Evolutionary conservation across 768 basidiomycete genomes (phyloP), one percentile per base, ranked within the genome.

Genomic region (Gloeopeniophorella convolvens): DNA sequence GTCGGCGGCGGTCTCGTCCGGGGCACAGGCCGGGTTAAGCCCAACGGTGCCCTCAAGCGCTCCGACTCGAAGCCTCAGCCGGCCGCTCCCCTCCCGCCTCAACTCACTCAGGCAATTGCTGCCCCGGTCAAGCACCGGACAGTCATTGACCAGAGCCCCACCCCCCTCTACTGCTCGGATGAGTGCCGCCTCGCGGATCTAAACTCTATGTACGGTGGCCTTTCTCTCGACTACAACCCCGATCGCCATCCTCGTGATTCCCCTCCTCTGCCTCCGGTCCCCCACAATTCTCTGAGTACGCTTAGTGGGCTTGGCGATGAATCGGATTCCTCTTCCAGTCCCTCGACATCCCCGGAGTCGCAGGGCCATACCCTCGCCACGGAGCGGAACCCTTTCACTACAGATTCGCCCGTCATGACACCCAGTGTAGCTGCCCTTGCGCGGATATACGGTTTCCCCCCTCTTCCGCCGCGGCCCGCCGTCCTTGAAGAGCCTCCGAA

Each of bases 131-230:
- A 78, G 62, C 72, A 76, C 35, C 80, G 80, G 39, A 79, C 80
- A 10, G 72, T 88, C 68, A 89, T 89, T 68, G 85, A 88, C 69
- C 85, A 85, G 64, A 73, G 73, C 1, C 87, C 85, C n/a, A 80
- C 78, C 1, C 87, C 87, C 16, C 75, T 90, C 51, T 90, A 91
- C 69, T 91, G 88, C 67, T 89, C 87, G 1, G 84, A 87, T 55
- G 77, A 83, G 60, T 91, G 88, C 63, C 73, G 77, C 52, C 64
- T 81, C 34, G 68, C 68, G 33, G 88, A 90, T 64, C 62, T 81
- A 58, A 69, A 71, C 59, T 37, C 45, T 36, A 40, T 53, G 33
- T 54, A 55, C 18, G 68, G 68, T 30, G 67, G 63, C 43, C 66
- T 75, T 40, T 71, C 71, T 45, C 69, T 73, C 60, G 63, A 75